A percentile compares a stretch with the other conserved stretches of the same genome.
Evolutionary conservation across 169 alveolate species (phyloP).

Genomic region (Plasmodium adleri): DNA sequence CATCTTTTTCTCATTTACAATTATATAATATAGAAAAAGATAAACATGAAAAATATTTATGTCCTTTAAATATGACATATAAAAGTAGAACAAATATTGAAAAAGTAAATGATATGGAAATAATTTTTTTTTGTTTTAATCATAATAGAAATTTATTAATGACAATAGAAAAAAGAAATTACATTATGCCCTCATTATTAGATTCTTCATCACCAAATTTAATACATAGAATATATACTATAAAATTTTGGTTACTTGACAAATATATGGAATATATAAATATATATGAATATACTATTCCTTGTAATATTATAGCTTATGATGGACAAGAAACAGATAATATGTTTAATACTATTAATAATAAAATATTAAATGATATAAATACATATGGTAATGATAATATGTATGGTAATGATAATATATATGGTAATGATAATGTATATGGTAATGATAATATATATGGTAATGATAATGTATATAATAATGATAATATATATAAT

Average conservation of each 20-base stretch:
- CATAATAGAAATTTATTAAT: constrained; percentile 34
- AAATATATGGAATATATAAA: constrained; percentile 3
- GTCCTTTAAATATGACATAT: constrained; percentile 35
- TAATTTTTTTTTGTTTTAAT: constrained; percentile 22
- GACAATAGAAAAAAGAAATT: constrained; percentile 65
- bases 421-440: too few species aligned
- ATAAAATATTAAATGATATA: background rate
- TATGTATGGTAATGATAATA: too few species aligned
- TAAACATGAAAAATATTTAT: constrained; percentile 33
- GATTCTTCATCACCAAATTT: background rate
- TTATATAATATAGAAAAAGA: constrained; percentile 45
- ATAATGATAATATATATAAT: background rate
- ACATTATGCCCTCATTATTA: background rate
- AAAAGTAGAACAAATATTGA: constrained; percentile 48
- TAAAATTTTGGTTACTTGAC: constrained; percentile 14
- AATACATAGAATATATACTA: background rate
- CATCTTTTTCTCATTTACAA: constrained; percentile 27
- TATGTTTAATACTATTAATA: too few species aligned
- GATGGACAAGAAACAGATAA: background rate
- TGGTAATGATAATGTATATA: background rate
- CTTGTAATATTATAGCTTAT: background rate
- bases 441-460: too few species aligned
- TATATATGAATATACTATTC: background rate
- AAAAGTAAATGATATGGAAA: constrained; percentile 49
- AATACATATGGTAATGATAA: background rate